Base-by-base conservation (phyloP, 768 basidiomycete species). In the Mycena galopus region DNA sequence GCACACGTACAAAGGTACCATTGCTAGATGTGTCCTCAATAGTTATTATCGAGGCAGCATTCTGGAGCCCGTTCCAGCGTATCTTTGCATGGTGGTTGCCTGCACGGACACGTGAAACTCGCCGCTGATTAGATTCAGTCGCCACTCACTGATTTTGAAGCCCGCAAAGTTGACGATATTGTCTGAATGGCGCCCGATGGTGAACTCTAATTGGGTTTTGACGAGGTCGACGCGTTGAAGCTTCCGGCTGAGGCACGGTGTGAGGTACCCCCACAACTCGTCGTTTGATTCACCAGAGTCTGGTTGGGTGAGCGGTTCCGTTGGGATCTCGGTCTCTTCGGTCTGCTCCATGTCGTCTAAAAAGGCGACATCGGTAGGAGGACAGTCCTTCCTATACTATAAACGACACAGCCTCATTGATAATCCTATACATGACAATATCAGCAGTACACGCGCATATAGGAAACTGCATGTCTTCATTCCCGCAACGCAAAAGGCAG, bases 201-300 rank as follows among this genome's bases (percentile, higher is more conserved):
- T 84, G 74, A 89, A 88, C 23, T 76, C 81, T 0, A 85, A 85
- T 30, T 85, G 81, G 47, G 86, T 74, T 76, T 88, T 92, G 83
- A 84, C 88, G 71, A 94, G 88, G 74, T 93, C 91, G 62, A 94
- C 86, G 37, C 91, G 88, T 25, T 81, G 81, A 9, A 92, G 81
- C 4, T 79, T 72, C 29, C 83, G 73, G 75, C 84, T 89, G 77
- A 66, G 35, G 63, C 91, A 92, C 7, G 93, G 93, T 55, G 91
- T 88, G 61, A 94, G 87, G 74, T 86, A 92, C 16, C 92, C 93
- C 92, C 92, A 94, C 67, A 94, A 88, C 60, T 87, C 81, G 8
- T 47, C n/a, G 12, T 39, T 57, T 9, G 51, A 2, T 32, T 55
- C 32, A 2, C 4, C 8, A 0, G 9, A n/a, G 10, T 21, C 32